Evolutionary conservation across 2,329 filamentous ascomycete species (phyloP).

Genomic region (Fusarium nisikadoi): DNA sequence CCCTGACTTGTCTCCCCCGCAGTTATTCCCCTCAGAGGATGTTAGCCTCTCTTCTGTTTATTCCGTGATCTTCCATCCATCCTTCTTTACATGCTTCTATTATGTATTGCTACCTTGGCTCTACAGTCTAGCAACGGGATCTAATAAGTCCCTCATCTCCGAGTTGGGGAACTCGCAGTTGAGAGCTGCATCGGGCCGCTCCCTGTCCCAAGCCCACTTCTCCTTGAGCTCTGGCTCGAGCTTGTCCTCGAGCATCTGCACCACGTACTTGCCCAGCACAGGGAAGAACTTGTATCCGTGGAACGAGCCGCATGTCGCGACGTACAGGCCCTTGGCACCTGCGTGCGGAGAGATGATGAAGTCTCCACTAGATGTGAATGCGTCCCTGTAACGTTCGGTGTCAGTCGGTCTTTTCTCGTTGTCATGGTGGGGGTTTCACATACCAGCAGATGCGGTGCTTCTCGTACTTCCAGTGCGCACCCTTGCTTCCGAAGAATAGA

Average conservation of each 20-base stretch:
- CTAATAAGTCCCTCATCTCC: constrained; percentile 65
- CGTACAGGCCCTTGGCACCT: constrained; percentile 62
- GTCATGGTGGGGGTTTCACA: constrained; percentile 39
- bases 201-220: constrained; percentile 70
- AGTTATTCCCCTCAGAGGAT: constrained; percentile 23
- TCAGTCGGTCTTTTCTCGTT: constrained; percentile 7
- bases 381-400: constrained; percentile 63
- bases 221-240: constrained; percentile 55
- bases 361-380: constrained; percentile 69
- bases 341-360: constrained; percentile 71
- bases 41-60: constrained; percentile 7
- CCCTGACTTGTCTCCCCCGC: constrained; percentile 19
- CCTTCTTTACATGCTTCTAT: constrained; percentile 17
- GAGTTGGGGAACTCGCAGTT: constrained; percentile 67
- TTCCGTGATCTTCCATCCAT: constrained; percentile 1
- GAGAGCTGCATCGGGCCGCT: constrained; percentile 61
- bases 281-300: constrained; percentile 77
- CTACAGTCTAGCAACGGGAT: constrained; percentile 47
- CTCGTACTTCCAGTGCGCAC: constrained; percentile 66
- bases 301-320: constrained; percentile 73
- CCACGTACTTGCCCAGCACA: constrained; percentile 69
- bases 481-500: constrained; percentile 68
- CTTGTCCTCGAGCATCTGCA: constrained; percentile 63
- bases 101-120: neutral
- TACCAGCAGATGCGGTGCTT: constrained; percentile 76